Evolutionary conservation across 2,329 filamentous ascomycete genomes (phyloP).

Genomic region (Myriosclerotinia scirpicola): DNA sequence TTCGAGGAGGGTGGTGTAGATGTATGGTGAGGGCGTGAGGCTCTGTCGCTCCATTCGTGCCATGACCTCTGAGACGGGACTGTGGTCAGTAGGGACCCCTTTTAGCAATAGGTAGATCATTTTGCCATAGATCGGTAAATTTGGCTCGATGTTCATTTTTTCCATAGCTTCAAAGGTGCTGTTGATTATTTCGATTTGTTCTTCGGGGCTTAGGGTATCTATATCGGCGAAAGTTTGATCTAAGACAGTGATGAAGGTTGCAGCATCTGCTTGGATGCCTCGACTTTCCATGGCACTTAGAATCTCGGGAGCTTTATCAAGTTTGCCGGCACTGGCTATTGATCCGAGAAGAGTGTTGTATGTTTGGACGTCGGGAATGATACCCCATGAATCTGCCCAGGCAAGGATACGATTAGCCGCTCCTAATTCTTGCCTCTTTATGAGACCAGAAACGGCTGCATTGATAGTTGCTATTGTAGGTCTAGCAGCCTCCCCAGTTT

Average conservation of each 20-base stretch:
- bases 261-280: slow-evolving; percentile 59
- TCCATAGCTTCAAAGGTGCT: slow-evolving; percentile 59
- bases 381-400: slow-evolving; percentile 46
- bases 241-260: slow-evolving; percentile 73
- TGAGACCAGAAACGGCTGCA: slow-evolving; percentile 63
- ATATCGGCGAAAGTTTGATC: slow-evolving; percentile 54
- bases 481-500: slow-evolving; percentile 47
- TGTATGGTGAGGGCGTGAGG: slow-evolving; percentile 58
- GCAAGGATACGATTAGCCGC: slow-evolving; percentile 55
- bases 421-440: slow-evolving; percentile 49
- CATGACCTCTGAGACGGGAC: slow-evolving; percentile 60
- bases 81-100: slow-evolving; percentile 40
- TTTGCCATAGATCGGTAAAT: slow-evolving; percentile 65
- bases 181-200: slow-evolving; percentile 54
- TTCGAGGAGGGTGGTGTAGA: slow-evolving; percentile 72
- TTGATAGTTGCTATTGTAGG: slow-evolving; percentile 69
- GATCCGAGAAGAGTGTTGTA: slow-evolving; percentile 71
- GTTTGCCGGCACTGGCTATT: slow-evolving; percentile 52
- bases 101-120: slow-evolving; percentile 64
- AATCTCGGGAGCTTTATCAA: slow-evolving; percentile 52
- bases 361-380: slow-evolving; percentile 49
- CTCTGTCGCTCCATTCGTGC: slow-evolving; percentile 58
- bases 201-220: slow-evolving; percentile 44
- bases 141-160: slow-evolving; percentile 55
- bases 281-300: slow-evolving; percentile 59